These are phyloP conservation scores for Trifolium fragiferum DNA, from an alignment of 306 rosid species.

Conservation along the genomic window DNA sequence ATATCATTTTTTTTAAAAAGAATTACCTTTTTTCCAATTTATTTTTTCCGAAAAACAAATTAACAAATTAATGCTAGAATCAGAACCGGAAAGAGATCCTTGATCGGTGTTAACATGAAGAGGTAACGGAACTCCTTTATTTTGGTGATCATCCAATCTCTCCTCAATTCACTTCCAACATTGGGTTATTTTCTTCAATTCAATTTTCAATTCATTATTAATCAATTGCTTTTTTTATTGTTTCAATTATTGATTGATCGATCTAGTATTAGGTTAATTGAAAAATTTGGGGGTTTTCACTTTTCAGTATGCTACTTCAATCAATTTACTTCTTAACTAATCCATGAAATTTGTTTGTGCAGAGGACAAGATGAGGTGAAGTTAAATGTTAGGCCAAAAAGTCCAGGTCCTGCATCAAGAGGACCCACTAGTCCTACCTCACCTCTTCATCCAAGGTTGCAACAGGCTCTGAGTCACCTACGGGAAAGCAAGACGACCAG, in stretches of 20 bases:
- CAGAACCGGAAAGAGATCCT: conserved; percentile 69
- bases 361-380: conserved; percentile 70
- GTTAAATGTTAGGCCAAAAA: conserved; percentile 57
- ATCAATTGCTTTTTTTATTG: neutral
- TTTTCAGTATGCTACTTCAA: conserved; percentile 31
- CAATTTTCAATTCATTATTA: neutral
- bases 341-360: conserved; percentile 42
- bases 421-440: conserved; percentile 92
- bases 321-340: conserved; percentile 37
- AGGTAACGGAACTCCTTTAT: conserved; percentile 68
- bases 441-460: conserved; percentile 74
- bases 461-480: conserved; percentile 59
- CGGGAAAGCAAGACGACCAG: conserved; percentile 78
- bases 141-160: conserved; percentile 63
- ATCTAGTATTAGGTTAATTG: conserved; percentile 24
- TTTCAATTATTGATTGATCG: neutral
- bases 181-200: conserved; percentile 53
- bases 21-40: too few species aligned
- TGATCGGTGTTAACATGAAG: conserved; percentile 62
- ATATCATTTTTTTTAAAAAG: too few species aligned
- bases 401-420: conserved; percentile 80
- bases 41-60: too few species aligned
- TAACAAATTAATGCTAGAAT: too few species aligned
- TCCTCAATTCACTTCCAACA: conserved; percentile 50
- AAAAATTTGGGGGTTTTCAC: neutral